Percentiles rank a stretch among this genome's conserved stretches.
phyloP scores from a whole-genome alignment of 768 basidiomycete genomes.

The Coprinopsis strossmayeri region DNA sequence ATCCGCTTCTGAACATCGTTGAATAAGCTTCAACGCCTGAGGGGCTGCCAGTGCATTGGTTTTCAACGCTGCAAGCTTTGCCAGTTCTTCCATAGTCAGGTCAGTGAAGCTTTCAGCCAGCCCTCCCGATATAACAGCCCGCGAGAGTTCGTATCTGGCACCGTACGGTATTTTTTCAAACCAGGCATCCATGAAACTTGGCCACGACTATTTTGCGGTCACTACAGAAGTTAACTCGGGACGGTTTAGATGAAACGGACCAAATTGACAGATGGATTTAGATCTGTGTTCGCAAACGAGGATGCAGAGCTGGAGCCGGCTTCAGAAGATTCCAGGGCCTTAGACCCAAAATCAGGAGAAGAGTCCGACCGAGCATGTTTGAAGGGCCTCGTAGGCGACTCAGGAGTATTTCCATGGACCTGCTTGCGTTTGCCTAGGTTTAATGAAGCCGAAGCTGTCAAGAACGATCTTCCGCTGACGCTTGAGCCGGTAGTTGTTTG shows the following conservation, averaged over 20 bases:
- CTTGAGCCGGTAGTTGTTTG: background rate
- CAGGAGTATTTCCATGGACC: background rate
- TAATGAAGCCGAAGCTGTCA: background rate
- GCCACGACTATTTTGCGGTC: no score
- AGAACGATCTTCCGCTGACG: background rate
- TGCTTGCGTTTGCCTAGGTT: background rate
- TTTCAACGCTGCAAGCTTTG: background rate
- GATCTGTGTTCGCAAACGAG: background rate
- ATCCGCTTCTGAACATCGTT: no score
- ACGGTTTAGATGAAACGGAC: no score
- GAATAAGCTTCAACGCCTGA: background rate
- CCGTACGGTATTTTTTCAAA: constrained; percentile 1
- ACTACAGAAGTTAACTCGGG: no score
- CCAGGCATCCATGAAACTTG: no score
- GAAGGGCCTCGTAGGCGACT: background rate
- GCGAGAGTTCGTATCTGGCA: background rate
- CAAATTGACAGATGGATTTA: no score
- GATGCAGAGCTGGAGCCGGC: no score
- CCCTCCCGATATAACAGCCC: background rate
- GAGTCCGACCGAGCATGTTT: background rate
- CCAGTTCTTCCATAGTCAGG: background rate
- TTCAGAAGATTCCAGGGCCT: no score
- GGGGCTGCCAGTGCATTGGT: background rate
- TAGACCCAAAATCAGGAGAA: no score
- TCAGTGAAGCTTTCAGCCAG: background rate